phyloP scores from a whole-genome alignment of 805 yeast genomes.

The Yarrowia alimentaria region DNA sequence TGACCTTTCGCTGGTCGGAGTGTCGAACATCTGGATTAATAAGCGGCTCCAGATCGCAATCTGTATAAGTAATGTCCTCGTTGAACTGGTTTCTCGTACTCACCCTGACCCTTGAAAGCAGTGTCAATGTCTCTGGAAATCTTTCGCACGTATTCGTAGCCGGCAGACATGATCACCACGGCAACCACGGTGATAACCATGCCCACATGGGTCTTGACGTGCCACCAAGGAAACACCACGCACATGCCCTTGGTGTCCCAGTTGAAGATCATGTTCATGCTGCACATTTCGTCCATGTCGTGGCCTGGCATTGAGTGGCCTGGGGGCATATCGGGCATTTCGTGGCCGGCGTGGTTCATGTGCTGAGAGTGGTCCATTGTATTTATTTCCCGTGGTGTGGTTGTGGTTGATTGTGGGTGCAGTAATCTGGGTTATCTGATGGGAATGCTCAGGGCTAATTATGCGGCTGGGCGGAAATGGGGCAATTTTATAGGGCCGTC shows the following conservation, averaged over 20 bases:
- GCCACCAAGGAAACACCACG: conserved; percentile 79
- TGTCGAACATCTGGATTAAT: conserved; percentile 11
- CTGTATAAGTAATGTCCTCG: conserved; percentile 1
- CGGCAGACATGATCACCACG: conserved; percentile 50
- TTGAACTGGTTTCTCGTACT: not conserved
- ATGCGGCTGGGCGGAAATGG: no score
- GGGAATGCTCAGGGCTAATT: not conserved
- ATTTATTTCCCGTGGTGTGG: not conserved
- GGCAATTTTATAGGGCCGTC: not conserved
- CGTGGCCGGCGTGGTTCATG: conserved; percentile 14
- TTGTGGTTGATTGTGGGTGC: not conserved
- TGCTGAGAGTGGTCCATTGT: conserved; percentile 25
- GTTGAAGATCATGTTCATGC: conserved; percentile 60
- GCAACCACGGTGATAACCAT: conserved; percentile 53
- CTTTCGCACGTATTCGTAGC: conserved; percentile 59
- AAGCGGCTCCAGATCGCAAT: conserved; percentile 21
- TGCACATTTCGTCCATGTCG: conserved; percentile 29
- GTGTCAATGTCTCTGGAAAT: conserved; percentile 31
- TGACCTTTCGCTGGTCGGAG: conserved; percentile 13
- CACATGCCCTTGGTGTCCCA: conserved; percentile 76
- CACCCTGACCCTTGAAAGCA: conserved; percentile 7
- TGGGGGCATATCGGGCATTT: conserved; percentile 28
- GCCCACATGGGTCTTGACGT: conserved; percentile 52
- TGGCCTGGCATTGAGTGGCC: no score
- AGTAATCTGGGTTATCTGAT: conserved; percentile 9